Conservation (phyloP, 2,329 filamentous ascomycete species). For the Neofusicoccum sp. region DNA sequence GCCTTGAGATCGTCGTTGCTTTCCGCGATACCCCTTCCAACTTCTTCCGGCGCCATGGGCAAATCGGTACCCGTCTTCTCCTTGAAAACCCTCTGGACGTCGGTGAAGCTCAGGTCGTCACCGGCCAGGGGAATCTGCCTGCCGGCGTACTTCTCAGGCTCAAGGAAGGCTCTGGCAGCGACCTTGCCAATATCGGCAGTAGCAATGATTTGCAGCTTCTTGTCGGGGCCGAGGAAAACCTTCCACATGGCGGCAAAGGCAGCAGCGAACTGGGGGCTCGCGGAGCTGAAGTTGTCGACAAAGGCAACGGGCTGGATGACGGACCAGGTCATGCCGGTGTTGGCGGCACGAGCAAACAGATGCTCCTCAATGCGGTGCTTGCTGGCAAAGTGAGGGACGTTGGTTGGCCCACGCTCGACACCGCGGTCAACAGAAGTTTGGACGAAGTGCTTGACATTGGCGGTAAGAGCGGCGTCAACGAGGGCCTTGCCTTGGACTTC, state of each 20-base stretch:
- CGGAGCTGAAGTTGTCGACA: constrained; percentile 54
- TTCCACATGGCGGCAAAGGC: constrained; percentile 40
- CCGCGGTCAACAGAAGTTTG: constrained; percentile 40
- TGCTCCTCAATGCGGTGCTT: constrained; percentile 63
- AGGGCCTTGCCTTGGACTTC: constrained; percentile 39
- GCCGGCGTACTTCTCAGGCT: constrained; percentile 42
- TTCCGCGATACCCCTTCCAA: constrained; percentile 36
- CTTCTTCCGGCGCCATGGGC: constrained; percentile 39
- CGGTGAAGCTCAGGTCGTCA: constrained; percentile 45
- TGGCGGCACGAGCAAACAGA: constrained; percentile 44
- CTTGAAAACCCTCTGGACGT: constrained; percentile 44
- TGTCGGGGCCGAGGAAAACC: constrained; percentile 23
- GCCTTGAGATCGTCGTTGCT: constrained; percentile 39
- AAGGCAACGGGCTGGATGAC: constrained; percentile 61
- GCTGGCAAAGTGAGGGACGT: constrained; percentile 59
- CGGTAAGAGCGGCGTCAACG: constrained; percentile 31
- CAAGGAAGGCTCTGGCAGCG: constrained; percentile 46
- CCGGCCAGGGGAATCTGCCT: constrained; percentile 47
- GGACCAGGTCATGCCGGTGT: constrained; percentile 53
- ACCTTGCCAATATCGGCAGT: constrained; percentile 50
- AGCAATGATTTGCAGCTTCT: constrained; percentile 36
- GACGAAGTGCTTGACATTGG: constrained; percentile 37
- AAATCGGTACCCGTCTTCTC: constrained; percentile 41
- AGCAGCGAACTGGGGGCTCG: constrained; percentile 35
- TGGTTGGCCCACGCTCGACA: constrained; percentile 47